phyloP scores from a whole-genome alignment of 2,329 filamentous ascomycete genomes.

The Elsinoe ampelina region DNA sequence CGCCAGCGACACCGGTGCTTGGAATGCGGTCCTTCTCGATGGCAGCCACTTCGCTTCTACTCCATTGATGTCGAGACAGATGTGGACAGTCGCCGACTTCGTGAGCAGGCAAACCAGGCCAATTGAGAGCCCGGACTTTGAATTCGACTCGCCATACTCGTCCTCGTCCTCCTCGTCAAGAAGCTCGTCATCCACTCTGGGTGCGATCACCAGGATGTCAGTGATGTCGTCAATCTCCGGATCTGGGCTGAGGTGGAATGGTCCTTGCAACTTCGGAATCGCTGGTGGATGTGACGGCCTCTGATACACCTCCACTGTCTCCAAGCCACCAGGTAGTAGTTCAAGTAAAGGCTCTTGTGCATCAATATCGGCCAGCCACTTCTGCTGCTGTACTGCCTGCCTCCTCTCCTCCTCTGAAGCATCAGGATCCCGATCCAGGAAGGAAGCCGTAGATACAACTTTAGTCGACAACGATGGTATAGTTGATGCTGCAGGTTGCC shows the following conservation, averaged over 20 bases:
- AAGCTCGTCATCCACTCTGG: slow-evolving; percentile 43
- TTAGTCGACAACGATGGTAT: slow-evolving; percentile 76
- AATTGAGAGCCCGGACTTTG: slow-evolving; percentile 43
- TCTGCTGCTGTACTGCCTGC: slow-evolving; percentile 44
- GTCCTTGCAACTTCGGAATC: slow-evolving; percentile 53
- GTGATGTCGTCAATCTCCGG: slow-evolving; percentile 48
- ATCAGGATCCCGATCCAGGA: slow-evolving; percentile 32
- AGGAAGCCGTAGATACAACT: slow-evolving; percentile 61
- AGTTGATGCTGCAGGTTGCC: slow-evolving; percentile 62
- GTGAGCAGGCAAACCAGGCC: slow-evolving; percentile 51
- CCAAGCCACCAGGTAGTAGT: slow-evolving; percentile 24
- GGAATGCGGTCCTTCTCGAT: slow-evolving; percentile 22
- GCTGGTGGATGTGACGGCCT: slow-evolving; percentile 46
- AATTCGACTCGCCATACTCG: slow-evolving; percentile 31
- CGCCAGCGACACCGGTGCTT: not conserved
- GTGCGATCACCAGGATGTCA: slow-evolving; percentile 51
- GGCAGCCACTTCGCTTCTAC: slow-evolving; percentile 57
- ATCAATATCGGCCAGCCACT: slow-evolving; percentile 50
- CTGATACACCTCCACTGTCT: slow-evolving; percentile 44
- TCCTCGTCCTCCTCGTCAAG: slow-evolving; percentile 44
- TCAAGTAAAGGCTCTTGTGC: slow-evolving; percentile 41
- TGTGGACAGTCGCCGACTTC: slow-evolving; percentile 45
- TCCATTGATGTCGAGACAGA: slow-evolving; percentile 53
- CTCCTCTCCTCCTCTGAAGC: slow-evolving; percentile 38
- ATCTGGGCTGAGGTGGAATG: slow-evolving; percentile 46